Conservation (phyloP, 106 monocot species). For the Triglochin maritima region DNA sequence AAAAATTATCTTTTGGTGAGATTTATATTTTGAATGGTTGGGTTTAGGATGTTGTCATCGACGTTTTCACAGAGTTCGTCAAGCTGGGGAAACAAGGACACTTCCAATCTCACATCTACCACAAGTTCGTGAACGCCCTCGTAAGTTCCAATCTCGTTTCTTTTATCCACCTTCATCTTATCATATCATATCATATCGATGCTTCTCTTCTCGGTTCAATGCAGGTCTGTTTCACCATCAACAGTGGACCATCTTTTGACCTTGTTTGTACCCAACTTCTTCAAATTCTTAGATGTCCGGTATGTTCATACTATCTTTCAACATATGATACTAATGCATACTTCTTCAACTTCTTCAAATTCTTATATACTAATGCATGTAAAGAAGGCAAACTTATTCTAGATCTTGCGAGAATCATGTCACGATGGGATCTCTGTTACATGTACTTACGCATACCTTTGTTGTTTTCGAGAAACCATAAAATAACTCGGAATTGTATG, state of each 20-base stretch:
- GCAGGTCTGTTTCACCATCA: constrained; percentile 40
- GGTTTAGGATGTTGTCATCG: constrained; percentile 60
- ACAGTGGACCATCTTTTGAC: constrained; percentile 35
- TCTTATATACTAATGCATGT: too few species aligned
- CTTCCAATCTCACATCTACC: constrained; percentile 60
- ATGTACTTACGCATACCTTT: too few species aligned
- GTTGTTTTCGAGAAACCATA: too few species aligned
- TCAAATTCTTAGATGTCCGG: constrained; percentile 76
- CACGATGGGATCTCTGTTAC: too few species aligned
- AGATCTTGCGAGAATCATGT: too few species aligned
- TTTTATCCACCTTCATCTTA: neutral
- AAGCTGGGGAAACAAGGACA: constrained; percentile 61
- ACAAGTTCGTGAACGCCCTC: constrained; percentile 42
- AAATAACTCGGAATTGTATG: too few species aligned
- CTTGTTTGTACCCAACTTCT: constrained; percentile 45
- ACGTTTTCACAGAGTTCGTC: constrained; percentile 81
- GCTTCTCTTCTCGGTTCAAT: constrained; percentile 1
- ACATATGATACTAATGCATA: too few species aligned
- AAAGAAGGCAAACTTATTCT: too few species aligned
- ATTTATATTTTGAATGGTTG: neutral
- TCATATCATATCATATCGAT: neutral
- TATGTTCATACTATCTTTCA: constrained; percentile 15
- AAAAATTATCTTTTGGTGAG: constrained; percentile 2
- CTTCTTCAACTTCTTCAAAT: too few species aligned
- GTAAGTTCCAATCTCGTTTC: constrained; percentile 25